Percentiles rank a stretch among this genome's conserved stretches.
phyloP scores from a whole-genome alignment of 805 yeast species.

The Suhomyces sp. region DNA sequence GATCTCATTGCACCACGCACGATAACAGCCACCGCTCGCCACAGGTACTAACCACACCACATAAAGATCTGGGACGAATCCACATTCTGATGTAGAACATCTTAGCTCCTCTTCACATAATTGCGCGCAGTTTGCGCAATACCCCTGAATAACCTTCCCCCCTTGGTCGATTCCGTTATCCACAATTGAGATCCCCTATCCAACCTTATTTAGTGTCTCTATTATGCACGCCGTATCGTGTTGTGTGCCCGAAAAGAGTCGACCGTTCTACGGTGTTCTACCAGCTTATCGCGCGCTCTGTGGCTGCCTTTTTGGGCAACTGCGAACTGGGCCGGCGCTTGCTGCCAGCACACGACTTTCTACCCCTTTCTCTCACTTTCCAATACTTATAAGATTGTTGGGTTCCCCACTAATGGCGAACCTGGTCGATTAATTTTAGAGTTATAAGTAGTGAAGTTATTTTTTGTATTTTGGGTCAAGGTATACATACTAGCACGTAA shows the following conservation, averaged over 20 bases:
- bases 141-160: not conserved
- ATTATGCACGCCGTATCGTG: not conserved
- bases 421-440: not conserved
- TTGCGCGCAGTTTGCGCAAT: not conserved
- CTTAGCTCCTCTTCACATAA: not conserved
- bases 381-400: not conserved
- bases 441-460: not conserved
- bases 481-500: not conserved
- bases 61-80: not conserved
- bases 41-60: not conserved
- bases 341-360: slow-evolving; percentile 2
- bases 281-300: not conserved
- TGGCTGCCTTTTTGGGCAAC: not conserved
- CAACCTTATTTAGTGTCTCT: not conserved
- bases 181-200: not conserved
- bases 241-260: not conserved
- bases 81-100: not conserved
- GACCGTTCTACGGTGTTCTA: not conserved
- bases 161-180: not conserved
- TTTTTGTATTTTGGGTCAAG: not conserved
- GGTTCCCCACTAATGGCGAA: not conserved
- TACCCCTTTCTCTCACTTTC: slow-evolving; percentile 2
- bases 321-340: not conserved
- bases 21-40: not conserved
- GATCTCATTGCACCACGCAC: not conserved